Conservation (phyloP, 768 basidiomycete species). For the Xerocomellus amylosporus region DNA sequence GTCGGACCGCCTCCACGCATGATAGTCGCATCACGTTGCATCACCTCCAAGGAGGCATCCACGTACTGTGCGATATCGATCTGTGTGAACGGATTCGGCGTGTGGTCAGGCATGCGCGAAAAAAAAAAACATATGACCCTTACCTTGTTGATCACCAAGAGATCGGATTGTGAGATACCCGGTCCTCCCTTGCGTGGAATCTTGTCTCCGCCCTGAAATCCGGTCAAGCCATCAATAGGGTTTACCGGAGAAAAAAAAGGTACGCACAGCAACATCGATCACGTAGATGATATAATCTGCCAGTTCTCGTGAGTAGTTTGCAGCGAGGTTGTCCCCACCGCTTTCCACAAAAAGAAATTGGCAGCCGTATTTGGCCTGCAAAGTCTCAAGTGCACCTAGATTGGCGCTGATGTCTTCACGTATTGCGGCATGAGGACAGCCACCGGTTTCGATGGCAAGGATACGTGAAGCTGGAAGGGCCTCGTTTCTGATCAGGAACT, state of each 20-base stretch:
- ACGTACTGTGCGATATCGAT: constrained; percentile 93
- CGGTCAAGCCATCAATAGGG: constrained; percentile 1
- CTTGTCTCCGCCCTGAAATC: constrained; percentile 88
- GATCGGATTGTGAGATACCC: constrained; percentile 93
- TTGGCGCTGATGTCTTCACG: constrained; percentile 98
- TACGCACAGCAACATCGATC: constrained; percentile 75
- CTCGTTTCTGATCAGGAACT: constrained; percentile 91
- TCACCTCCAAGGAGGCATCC: constrained; percentile 88
- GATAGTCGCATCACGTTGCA: constrained; percentile 87
- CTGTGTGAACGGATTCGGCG: constrained; percentile 40
- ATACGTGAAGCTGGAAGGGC: constrained; percentile 85
- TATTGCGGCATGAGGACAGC: constrained; percentile 97
- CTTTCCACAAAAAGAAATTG: constrained; percentile 94
- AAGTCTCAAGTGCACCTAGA: constrained; percentile 89
- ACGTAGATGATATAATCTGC: constrained; percentile 98
- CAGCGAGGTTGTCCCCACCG: constrained; percentile 95
- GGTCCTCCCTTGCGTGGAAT: constrained; percentile 98
- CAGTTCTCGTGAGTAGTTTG: constrained; percentile 93
- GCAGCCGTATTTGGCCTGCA: constrained; percentile 87
- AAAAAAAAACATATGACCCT: background rate
- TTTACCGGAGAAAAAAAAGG: background rate
- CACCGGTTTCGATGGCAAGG: constrained; percentile 95
- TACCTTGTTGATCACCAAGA: constrained; percentile 95
- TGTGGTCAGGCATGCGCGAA: background rate
- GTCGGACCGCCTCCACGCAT: constrained; percentile 97